phyloP scores from a whole-genome alignment of 768 basidiomycete species.

The Neoboletus brunneissimus region DNA sequence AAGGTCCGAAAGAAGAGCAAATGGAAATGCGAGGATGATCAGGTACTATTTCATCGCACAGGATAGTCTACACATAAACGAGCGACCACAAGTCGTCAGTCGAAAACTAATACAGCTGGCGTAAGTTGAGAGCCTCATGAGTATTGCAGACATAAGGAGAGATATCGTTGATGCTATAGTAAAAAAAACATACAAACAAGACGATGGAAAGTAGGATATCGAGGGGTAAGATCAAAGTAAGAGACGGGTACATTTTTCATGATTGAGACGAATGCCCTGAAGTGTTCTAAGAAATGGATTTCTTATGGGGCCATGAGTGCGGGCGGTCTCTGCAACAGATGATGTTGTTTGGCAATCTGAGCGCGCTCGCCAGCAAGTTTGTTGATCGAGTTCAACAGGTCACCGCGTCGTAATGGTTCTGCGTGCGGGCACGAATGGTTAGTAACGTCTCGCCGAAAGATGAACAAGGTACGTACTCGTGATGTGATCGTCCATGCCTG shows the following conservation, averaged over 20 bases:
- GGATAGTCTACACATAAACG: not conserved
- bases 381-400: conserved; percentile 78
- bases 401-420: conserved; percentile 79
- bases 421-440: not conserved
- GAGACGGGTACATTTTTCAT: not conserved
- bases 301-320: conserved; percentile 29
- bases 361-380: conserved; percentile 70
- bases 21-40: not conserved
- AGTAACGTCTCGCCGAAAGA: not conserved
- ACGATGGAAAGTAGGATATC: conserved; percentile 13
- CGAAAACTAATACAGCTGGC: conserved; percentile 8
- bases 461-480: conserved; percentile 53
- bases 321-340: conserved; percentile 32
- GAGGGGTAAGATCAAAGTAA: not conserved
- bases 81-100: not conserved
- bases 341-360: conserved; percentile 32
- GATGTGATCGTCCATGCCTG: conserved; percentile 83
- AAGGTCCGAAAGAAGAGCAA: too few species aligned
- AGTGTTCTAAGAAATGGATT: conserved; percentile 1
- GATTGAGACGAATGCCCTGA: not conserved
- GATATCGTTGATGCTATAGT: conserved; percentile 16
- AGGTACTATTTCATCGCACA: not conserved
- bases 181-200: not conserved
- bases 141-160: not conserved
- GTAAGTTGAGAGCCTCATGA: not conserved